Conservation (phyloP, 208 protist genomes). For the Wallacemonas rigidus region DNA sequence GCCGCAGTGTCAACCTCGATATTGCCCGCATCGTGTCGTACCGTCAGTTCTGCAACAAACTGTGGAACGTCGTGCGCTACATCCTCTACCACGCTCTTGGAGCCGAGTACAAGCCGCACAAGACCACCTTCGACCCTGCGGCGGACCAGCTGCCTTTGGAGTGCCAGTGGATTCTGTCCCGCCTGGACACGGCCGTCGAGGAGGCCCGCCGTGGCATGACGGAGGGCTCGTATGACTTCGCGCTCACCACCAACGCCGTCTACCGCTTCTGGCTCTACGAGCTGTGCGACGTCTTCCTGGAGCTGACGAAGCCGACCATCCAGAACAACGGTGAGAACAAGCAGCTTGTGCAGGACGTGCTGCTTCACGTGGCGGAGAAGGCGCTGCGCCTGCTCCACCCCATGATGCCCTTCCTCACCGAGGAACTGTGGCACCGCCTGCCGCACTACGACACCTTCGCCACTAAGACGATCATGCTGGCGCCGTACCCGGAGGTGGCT, state of each 20-base stretch:
- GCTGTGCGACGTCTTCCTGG: conserved; percentile 98
- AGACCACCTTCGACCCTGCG: conserved; percentile 40
- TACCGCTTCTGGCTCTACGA: conserved; percentile 98
- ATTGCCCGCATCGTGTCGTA: conserved; percentile 97
- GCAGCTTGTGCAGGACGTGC: conserved; percentile 88
- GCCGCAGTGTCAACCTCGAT: conserved; percentile 98
- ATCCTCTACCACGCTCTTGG: conserved; percentile 92
- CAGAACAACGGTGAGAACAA: conserved; percentile 69
- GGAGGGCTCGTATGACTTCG: conserved; percentile 92
- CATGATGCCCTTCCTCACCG: conserved; percentile 99
- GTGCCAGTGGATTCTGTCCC: conserved; percentile 97
- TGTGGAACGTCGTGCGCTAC: conserved; percentile 98
- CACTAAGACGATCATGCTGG: conserved; percentile 88
- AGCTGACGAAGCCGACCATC: conserved; percentile 94
- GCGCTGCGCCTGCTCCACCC: conserved; percentile 97
- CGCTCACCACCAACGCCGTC: conserved; percentile 83
- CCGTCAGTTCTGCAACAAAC: conserved; percentile 99
- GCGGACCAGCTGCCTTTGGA: conserved; percentile 75
- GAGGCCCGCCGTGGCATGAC: conserved; percentile 72
- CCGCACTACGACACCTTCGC: conserved; percentile 83
- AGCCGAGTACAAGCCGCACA: conserved; percentile 68
- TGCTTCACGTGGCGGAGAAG: conserved; percentile 92
- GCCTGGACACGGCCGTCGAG: conserved; percentile 83
- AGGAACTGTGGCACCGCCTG: conserved; percentile 98
- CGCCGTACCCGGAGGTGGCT: conserved; percentile 68